Evolutionary conservation across 73 alveolate species (phyloP).

Genomic region (Tetrahymena malaccensis): DNA sequence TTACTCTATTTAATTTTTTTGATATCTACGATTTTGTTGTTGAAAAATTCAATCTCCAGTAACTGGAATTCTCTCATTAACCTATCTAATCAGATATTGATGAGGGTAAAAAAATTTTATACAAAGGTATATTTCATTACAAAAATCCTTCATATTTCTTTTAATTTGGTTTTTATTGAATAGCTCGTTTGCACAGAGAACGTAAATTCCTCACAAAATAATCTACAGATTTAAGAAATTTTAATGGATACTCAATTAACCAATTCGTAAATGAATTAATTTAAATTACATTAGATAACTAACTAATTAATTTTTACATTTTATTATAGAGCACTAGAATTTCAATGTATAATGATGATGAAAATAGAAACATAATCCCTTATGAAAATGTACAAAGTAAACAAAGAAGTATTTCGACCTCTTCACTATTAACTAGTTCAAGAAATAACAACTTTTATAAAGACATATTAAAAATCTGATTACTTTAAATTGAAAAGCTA

Average conservation of each 20-base stretch:
- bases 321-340: not conserved
- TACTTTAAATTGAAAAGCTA: not conserved
- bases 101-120: not conserved
- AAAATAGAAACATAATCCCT: not conserved
- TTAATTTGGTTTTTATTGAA: not conserved
- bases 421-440: not conserved
- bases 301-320: not conserved
- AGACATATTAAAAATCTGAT: not conserved
- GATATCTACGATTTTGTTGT: conserved; percentile 23
- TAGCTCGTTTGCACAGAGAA: not conserved
- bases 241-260: not conserved
- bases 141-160: not conserved
- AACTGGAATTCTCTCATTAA: not conserved
- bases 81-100: not conserved
- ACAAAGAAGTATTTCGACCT: not conserved
- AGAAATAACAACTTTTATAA: not conserved
- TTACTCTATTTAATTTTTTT: conserved; percentile 31
- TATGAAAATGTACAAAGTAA: not conserved
- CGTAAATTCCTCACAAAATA: not conserved
- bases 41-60: not conserved
- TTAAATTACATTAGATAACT: too few species aligned
- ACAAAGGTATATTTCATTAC: not conserved
- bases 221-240: not conserved
- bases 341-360: not conserved
- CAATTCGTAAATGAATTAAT: not conserved